phyloP scores from a whole-genome alignment of 345 rosid species.

The Euphorbia lathyris region DNA sequence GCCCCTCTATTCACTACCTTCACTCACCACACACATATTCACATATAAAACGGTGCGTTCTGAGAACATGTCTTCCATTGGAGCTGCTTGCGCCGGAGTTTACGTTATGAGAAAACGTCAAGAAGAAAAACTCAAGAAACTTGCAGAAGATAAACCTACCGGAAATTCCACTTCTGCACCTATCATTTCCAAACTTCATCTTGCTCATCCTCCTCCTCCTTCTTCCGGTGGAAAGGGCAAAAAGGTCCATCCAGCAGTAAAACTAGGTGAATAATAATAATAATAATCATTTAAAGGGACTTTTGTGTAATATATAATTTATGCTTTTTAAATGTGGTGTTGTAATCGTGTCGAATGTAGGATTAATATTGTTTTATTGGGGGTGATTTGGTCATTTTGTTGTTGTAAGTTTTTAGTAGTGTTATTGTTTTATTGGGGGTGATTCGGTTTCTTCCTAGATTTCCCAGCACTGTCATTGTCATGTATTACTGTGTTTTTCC shows the following conservation, averaged over 20 bases:
- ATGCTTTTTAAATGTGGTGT: not conserved
- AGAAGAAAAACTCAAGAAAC: conserved; percentile 33
- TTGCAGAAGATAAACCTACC: conserved; percentile 2
- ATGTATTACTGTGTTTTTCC: not conserved
- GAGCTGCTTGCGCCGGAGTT: conserved; percentile 33
- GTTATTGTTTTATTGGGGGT: too few species aligned
- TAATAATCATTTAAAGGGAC: not conserved
- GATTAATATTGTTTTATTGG: not conserved
- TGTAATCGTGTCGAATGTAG: not conserved
- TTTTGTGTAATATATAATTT: not conserved
- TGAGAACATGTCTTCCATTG: conserved; percentile 33
- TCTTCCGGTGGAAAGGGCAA: not conserved
- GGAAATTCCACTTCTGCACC: not conserved
- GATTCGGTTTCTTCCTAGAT: not conserved
- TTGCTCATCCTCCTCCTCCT: not conserved
- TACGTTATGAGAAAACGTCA: conserved; percentile 32
- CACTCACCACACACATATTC: not conserved
- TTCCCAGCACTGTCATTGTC: not conserved
- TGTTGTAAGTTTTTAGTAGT: too few species aligned
- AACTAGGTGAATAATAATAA: not conserved
- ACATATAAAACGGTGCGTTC: not conserved
- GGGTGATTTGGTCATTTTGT: not conserved
- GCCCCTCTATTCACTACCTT: not conserved
- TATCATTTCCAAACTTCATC: too few species aligned
- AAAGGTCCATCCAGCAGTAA: conserved; percentile 6